Evolutionary conservation across 2,329 filamentous ascomycete species (phyloP).

Genomic region (Didymella arachidicola): DNA sequence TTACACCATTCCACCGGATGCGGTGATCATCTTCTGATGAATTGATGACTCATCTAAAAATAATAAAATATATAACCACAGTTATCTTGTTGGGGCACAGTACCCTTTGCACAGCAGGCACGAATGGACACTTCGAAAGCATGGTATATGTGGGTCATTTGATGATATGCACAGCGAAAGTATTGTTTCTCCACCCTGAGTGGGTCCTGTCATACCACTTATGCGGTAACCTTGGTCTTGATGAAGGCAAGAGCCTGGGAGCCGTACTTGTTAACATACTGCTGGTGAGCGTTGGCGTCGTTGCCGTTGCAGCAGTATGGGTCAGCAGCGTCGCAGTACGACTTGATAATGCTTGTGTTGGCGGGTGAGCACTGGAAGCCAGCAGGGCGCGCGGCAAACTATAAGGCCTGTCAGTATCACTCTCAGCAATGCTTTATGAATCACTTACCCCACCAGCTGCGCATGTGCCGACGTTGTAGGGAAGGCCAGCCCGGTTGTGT

Average conservation of each 20-base stretch:
- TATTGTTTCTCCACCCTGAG: not conserved
- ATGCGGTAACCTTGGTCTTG: conserved; percentile 59
- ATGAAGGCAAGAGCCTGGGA: conserved; percentile 66
- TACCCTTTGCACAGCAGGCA: not conserved
- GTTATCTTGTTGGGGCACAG: not conserved
- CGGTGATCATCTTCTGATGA: conserved; percentile 4
- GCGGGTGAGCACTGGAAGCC: conserved; percentile 65
- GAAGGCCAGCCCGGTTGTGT: conserved; percentile 61
- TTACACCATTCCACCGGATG: conserved; percentile 42
- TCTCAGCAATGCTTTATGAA: not conserved
- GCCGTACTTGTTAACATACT: conserved; percentile 69
- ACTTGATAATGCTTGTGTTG: conserved; percentile 63
- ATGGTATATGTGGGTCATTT: not conserved
- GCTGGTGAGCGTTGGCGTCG: conserved; percentile 66
- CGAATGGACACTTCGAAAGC: not conserved
- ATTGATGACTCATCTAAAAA: conserved; percentile 9
- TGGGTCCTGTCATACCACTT: conserved; percentile 6
- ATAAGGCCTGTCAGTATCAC: conserved; percentile 12
- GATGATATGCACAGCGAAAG: conserved; percentile 18
- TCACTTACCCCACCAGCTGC: conserved; percentile 64
- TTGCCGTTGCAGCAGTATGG: conserved; percentile 73
- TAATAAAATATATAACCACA: not conserved
- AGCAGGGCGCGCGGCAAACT: conserved; percentile 68
- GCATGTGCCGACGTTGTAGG: conserved; percentile 70
- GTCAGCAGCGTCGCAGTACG: conserved; percentile 70